Evolutionary conservation across 179 eudicot genomes (phyloP), one percentile per base, ranked within the genome.

Genomic region (Beta lomatogona): DNA sequence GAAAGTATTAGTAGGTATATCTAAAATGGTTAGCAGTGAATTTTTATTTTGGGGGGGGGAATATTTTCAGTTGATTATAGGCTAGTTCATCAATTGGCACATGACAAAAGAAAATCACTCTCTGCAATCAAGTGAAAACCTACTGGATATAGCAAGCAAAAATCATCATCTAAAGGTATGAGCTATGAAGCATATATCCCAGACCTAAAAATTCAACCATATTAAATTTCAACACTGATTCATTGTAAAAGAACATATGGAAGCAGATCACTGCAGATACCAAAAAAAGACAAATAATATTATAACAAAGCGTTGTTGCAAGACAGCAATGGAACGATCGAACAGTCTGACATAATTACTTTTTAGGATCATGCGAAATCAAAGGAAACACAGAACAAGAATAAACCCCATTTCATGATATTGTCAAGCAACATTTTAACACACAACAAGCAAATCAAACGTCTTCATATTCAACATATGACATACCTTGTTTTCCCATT

Each of bases 401-500:
- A 22, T 14, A 28, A 64, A 0, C 36, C 36, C 25, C 36, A 6
- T 69, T 12, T 18, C 22, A 14, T 16, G 48, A 41, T 68, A 41
- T 5, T 15, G 44, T 44, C n/a, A 36, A 68, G 21, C 44, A 50
- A 52, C 6, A 50, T 50, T 72, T 1, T 53, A 22, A 1, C 50
- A 50, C 36, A 12, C 59, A 22, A 1, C n/a, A 52, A 52, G 76
- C 31, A 72, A 19, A 4, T 44, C 9, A 72, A 12, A 72, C 8
- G 21, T 50, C 58, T 10, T 11, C 0, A 3, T 31, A 72, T 53
- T 50, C 1, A 6, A 50, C 28, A 57, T 4, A 59, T 76, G 0
- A 21, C 79, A 78, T 92, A 95, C 99, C 99, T 95, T 95, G 90
- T 95, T 96, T 89, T 96, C 99, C 98, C 98, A 96, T 85, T 96